Percentiles rank a stretch among this genome's conserved stretches.
Conservation (phyloP, 1,284 basidiomycete genomes). For the Vanrija sp. region DNA sequence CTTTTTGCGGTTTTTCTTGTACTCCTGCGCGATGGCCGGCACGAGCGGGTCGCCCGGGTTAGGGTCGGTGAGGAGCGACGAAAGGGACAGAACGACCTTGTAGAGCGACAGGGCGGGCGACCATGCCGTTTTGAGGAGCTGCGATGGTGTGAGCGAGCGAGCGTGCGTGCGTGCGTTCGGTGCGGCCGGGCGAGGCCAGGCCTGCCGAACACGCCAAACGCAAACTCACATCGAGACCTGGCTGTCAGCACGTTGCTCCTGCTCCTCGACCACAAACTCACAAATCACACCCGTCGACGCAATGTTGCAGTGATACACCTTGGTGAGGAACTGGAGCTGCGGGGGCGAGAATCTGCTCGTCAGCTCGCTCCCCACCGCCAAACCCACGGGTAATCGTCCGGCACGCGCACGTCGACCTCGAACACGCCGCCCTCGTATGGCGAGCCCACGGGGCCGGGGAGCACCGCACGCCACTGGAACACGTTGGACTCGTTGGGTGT, state of each 20-base stretch:
- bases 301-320: conserved; percentile 92
- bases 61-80: conserved; percentile 94
- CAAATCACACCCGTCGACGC: conserved; percentile 57
- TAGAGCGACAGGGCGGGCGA: conserved; percentile 83
- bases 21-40: conserved; percentile 62
- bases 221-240: conserved; percentile 45
- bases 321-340: conserved; percentile 71
- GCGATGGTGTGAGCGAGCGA: conserved; percentile 26
- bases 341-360: conserved; percentile 72
- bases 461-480: conserved; percentile 63
- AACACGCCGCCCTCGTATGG: conserved; percentile 85
- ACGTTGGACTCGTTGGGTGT: conserved; percentile 58
- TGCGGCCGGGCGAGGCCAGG: not conserved
- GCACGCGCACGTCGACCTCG: conserved; percentile 66
- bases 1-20: conserved; percentile 82
- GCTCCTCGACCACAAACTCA: conserved; percentile 18
- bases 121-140: conserved; percentile 85
- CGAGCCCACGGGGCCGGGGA: conserved; percentile 79
- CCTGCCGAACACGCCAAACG: not conserved
- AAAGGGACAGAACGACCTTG: conserved; percentile 91
- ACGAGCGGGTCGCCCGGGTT: conserved; percentile 80
- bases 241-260: conserved; percentile 6
- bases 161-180: not conserved
- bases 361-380: not conserved
- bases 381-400: conserved; percentile 76